Evolutionary conservation across 2,329 filamentous ascomycete species (phyloP).

Genomic region (Endocalyx cinctus): DNA sequence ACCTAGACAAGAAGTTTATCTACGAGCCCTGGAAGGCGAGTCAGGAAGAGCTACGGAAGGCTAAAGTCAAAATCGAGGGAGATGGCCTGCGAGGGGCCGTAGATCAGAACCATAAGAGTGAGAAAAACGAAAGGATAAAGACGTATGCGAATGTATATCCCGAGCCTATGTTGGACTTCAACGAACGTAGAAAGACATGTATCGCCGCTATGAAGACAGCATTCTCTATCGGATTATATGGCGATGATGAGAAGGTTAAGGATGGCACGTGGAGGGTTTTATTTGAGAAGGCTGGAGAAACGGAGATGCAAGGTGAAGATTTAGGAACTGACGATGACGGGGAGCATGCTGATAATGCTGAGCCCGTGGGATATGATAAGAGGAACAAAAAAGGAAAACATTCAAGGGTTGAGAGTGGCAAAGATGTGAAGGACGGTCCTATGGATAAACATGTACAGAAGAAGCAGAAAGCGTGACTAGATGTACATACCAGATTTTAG

Average conservation of each 20-base stretch:
- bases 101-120: constrained; percentile 1
- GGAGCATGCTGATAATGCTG: constrained; percentile 22
- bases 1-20: constrained; percentile 63
- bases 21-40: constrained; percentile 78
- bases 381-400: constrained; percentile 3
- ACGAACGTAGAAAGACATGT: constrained; percentile 56
- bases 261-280: constrained; percentile 53
- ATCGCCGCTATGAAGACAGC: constrained; percentile 66
- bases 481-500: too few relatives aligned
- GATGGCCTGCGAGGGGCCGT: too few relatives aligned
- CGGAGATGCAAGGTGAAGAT: constrained; percentile 36
- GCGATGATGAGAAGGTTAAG: constrained; percentile 56
- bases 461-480: constrained; percentile 20
- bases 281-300: constrained; percentile 36
- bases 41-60: constrained; percentile 62
- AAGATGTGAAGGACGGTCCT: constrained; percentile 19
- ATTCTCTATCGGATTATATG: constrained; percentile 60
- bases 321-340: constrained; percentile 30
- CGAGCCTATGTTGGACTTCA: constrained; percentile 75
- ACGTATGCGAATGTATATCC: constrained; percentile 50
- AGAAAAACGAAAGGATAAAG: neutral
- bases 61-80: constrained; percentile 54
- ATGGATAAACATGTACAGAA: constrained; percentile 30
- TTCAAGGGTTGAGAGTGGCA: constrained; percentile 2
- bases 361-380: too few relatives aligned